phyloP scores from a whole-genome alignment of 768 basidiomycete species.

The Lentinula sp. region DNA sequence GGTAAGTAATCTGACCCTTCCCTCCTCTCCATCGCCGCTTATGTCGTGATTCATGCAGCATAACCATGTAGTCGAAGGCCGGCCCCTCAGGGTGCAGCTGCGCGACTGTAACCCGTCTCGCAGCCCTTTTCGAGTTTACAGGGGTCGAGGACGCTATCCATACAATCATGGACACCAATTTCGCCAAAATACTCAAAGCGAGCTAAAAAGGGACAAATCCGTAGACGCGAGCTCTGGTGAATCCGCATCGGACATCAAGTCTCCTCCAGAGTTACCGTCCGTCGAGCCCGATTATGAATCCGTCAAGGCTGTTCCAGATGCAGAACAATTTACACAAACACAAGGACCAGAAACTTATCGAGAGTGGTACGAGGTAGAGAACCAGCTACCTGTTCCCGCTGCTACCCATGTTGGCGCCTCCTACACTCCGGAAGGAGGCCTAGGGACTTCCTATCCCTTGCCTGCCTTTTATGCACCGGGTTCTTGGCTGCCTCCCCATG shows the following conservation, averaged over 20 bases:
- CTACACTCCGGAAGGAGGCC: background rate
- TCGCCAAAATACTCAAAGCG: background rate
- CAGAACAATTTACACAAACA: constrained; percentile 5
- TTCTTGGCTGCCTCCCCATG: constrained; percentile 47
- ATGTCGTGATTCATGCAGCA: constrained; percentile 39
- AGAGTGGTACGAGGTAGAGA: constrained; percentile 35
- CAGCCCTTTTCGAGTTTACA: constrained; percentile 38
- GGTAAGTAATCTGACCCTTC: constrained; percentile 26
- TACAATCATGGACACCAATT: background rate
- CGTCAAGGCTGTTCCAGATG: background rate
- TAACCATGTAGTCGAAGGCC: constrained; percentile 61
- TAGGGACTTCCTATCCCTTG: constrained; percentile 23
- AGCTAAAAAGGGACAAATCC: background rate
- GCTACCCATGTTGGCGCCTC: constrained; percentile 18
- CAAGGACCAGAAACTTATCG: constrained; percentile 27
- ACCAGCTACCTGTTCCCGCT: constrained; percentile 23
- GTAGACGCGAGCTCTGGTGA: background rate
- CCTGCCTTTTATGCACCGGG: background rate
- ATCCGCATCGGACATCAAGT: background rate
- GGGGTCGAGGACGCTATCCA: constrained; percentile 31
- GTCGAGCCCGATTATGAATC: background rate
- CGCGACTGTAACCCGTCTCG: constrained; percentile 62
- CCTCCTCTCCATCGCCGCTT: background rate
- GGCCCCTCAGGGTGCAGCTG: constrained; percentile 69
- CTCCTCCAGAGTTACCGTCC: background rate